Conservation (phyloP, 2,329 filamentous ascomycete genomes). For the Graphiopsis chlorocephala region DNA sequence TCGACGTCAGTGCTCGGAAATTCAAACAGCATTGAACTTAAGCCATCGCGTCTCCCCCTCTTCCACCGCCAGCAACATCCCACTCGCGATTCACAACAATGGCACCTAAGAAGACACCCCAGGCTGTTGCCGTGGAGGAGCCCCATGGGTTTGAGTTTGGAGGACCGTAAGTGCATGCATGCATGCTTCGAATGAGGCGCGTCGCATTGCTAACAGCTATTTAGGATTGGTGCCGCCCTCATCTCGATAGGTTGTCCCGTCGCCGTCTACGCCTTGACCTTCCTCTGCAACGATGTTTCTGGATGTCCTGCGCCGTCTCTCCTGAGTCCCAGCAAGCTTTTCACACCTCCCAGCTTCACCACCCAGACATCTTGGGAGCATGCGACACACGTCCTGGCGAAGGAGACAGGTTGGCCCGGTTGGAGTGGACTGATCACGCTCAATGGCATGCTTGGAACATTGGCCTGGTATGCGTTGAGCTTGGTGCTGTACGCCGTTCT, state of each 20-base stretch:
- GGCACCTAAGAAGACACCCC: conserved; percentile 8
- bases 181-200: conserved; percentile 4
- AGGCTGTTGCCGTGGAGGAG: conserved; percentile 15
- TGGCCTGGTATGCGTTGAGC: conserved; percentile 77
- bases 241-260: conserved; percentile 80
- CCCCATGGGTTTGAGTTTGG: conserved; percentile 43
- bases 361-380: conserved; percentile 32
- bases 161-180: conserved; percentile 42
- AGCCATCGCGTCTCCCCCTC: conserved; percentile 6
- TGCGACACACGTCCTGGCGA: conserved; percentile 68
- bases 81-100: neutral
- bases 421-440: conserved; percentile 67
- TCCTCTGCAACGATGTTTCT: conserved; percentile 87
- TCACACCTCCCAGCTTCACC: conserved; percentile 28
- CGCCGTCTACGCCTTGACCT: conserved; percentile 74
- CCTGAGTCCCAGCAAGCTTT: conserved; percentile 66
- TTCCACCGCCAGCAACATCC: neutral
- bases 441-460: conserved; percentile 64
- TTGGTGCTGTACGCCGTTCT: conserved; percentile 72
- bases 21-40: neutral
- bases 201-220: conserved; percentile 1
- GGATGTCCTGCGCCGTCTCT: conserved; percentile 86
- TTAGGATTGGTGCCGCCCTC: conserved; percentile 69
- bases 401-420: conserved; percentile 82
- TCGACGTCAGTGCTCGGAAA: conserved; percentile 4